Conservation (phyloP, 805 yeast genomes). For the Hanseniaspora lachancei region DNA sequence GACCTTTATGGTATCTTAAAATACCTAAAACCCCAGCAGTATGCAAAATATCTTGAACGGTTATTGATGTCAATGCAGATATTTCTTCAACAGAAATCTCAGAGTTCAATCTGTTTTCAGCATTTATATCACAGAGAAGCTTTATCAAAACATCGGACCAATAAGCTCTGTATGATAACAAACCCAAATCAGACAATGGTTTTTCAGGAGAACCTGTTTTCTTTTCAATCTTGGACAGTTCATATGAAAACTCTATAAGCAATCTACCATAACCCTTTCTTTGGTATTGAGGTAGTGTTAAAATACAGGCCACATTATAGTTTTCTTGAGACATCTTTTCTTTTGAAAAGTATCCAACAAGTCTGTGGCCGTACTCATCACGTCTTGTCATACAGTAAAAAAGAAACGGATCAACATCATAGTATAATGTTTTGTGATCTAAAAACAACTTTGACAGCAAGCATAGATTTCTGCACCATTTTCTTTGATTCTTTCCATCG, state of each 20-base stretch:
- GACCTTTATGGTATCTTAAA: conserved; percentile 86
- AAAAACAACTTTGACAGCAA: conserved; percentile 75
- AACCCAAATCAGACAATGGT: conserved; percentile 88
- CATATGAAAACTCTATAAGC: conserved; percentile 85
- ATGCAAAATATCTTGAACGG: conserved; percentile 88
- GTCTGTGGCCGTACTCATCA: conserved; percentile 84
- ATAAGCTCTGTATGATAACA: conserved; percentile 82
- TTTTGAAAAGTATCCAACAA: conserved; percentile 92
- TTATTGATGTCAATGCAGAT: conserved; percentile 77
- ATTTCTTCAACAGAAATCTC: conserved; percentile 84
- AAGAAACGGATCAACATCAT: conserved; percentile 94
- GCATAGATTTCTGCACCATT: conserved; percentile 95
- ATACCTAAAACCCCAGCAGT: conserved; percentile 85
- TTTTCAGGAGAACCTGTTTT: conserved; percentile 96
- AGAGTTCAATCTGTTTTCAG: conserved; percentile 34
- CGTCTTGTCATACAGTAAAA: conserved; percentile 90
- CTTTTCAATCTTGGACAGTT: conserved; percentile 72
- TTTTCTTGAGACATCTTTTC: conserved; percentile 93
- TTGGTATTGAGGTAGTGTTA: conserved; percentile 92
- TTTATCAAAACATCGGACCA: conserved; percentile 88
- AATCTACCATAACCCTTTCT: conserved; percentile 88
- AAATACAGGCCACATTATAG: conserved; percentile 92
- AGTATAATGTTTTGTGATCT: conserved; percentile 91
- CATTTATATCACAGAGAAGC: conserved; percentile 35
- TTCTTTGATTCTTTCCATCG: conserved; percentile 89